Percentiles rank a stretch among this genome's conserved stretches.
phyloP scores from a whole-genome alignment of 108 stramenopile species.

The Cyclostephanos tholiformis region DNA sequence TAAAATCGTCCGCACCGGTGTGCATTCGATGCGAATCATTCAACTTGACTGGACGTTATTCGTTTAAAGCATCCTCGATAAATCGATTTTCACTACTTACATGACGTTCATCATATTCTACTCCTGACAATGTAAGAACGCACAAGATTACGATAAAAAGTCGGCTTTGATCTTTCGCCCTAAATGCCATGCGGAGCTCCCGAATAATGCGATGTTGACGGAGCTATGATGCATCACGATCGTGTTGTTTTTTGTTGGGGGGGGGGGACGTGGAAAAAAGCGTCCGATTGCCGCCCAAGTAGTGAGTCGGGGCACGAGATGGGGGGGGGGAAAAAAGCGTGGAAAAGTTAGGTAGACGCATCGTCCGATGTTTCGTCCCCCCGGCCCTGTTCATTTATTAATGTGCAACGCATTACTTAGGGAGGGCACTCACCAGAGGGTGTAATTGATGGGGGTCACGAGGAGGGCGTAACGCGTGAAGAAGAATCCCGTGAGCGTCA shows the following conservation, averaged over 20 bases:
- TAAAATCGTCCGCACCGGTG: no score
- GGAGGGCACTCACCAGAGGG: constrained; percentile 65
- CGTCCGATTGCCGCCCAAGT: neutral
- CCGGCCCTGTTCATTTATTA: no score
- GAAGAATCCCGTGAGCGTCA: constrained; percentile 86
- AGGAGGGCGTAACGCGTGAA: constrained; percentile 83
- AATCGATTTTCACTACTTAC: no score
- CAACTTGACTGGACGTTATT: no score
- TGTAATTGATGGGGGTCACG: constrained; percentile 84
- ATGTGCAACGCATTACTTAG: no score
- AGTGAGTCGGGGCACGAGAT: no score
- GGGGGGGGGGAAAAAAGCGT: neutral
- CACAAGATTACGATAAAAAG: constrained; percentile 41
- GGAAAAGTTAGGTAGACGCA: no score
- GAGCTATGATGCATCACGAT: constrained; percentile 44
- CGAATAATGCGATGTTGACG: constrained; percentile 84
- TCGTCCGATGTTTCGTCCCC: neutral
- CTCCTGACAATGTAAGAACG: neutral
- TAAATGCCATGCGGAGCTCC: constrained; percentile 82
- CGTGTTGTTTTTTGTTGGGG: constrained; percentile 36
- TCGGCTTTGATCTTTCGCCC: constrained; percentile 87
- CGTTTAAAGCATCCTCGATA: no score
- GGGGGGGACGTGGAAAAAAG: neutral
- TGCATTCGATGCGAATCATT: no score
- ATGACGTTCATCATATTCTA: neutral